Base-by-base conservation (phyloP, 257 asterid species). In the Salvia rosmarinus region DNA sequence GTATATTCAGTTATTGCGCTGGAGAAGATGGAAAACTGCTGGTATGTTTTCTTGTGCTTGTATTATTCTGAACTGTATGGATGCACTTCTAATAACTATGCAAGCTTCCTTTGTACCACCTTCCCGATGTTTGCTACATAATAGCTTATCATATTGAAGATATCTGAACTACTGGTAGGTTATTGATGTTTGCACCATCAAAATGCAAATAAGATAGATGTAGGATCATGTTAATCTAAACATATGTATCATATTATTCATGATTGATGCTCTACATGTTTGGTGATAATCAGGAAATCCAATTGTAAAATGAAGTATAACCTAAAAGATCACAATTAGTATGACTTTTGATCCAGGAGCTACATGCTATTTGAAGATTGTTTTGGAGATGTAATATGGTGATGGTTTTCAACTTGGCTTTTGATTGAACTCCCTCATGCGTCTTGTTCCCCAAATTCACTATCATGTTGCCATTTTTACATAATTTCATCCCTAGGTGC, bases 1-100 rank as follows among this genome's bases (percentile, higher is more conserved):
- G 74, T 72, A 86, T 91, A 64, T 81, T 91, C 55, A 59, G 16
- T 60, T 81, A 87, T 62, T 89, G 95, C 46, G 69, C 90, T 4
- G 94, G 92, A 46, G 95, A 83, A 58, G 91, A 88, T 80, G 90
- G 92, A 71, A 87, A 77, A 80, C 85, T 95, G 67, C 91, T 88
- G 98, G 99, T 95, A 86, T 51, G 54, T 46, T 51, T 3, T 51
- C 56, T 34, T 54, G 14, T 57, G 68, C 13, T 16, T 19, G 19
- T 28, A 70, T 68, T 67, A 30, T 46, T 60, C 60, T 44, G 35
- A 68, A 50, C 23, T 46, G 61, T 42, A 68, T 46, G 5, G 44
- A 35, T 42, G 32, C 59, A 34, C 73, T 64, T 73, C 11, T 20
- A 19, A 80, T 51, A 52, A 16, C 44, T 50, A 76, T 21, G 14